A percentile compares a stretch with the other conserved stretches of the same genome.
These are phyloP conservation scores for Trichoderma simmonsii DNA, from an alignment of 2,329 filamentous ascomycete genomes.

Conservation along the genomic window DNA sequence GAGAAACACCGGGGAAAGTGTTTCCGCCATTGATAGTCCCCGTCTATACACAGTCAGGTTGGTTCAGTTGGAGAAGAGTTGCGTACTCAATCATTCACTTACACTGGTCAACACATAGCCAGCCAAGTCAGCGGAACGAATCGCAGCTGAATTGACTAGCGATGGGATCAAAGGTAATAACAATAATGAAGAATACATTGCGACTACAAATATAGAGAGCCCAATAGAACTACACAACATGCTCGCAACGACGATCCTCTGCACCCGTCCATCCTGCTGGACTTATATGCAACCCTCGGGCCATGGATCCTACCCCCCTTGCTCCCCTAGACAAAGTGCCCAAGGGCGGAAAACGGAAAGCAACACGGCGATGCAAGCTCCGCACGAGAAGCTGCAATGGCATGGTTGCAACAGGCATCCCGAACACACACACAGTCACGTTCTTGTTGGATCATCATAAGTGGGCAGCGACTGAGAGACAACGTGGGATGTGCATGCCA, in stretches of 20 bases:
- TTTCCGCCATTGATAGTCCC: conserved; percentile 46
- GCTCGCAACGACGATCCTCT: neutral
- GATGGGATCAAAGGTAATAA: neutral
- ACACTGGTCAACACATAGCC: conserved; percentile 37
- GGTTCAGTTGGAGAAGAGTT: neutral
- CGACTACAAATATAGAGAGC: neutral
- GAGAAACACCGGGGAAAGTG: conserved; percentile 48
- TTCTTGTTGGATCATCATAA: conserved; percentile 11
- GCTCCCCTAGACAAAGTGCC: neutral
- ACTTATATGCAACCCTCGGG: conserved; percentile 6
- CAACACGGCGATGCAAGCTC: neutral
- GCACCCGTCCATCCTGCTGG: neutral
- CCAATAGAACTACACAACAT: neutral
- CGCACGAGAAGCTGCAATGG: neutral
- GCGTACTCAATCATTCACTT: conserved; percentile 20
- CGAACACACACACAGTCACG: conserved; percentile 5
- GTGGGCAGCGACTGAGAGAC: conserved; percentile 12
- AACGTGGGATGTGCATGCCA: conserved; percentile 18
- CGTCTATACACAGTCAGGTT: conserved; percentile 33
- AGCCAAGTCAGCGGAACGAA: conserved; percentile 26
- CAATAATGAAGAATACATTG: conserved; percentile 15
- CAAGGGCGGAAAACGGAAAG: neutral
- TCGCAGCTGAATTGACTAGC: neutral
- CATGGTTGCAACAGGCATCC: conserved; percentile 7
- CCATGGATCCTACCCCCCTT: neutral